These are phyloP conservation scores for Colletotrichum brevisporum DNA, from an alignment of 2,329 filamentous ascomycete genomes.

Conservation along the genomic window DNA sequence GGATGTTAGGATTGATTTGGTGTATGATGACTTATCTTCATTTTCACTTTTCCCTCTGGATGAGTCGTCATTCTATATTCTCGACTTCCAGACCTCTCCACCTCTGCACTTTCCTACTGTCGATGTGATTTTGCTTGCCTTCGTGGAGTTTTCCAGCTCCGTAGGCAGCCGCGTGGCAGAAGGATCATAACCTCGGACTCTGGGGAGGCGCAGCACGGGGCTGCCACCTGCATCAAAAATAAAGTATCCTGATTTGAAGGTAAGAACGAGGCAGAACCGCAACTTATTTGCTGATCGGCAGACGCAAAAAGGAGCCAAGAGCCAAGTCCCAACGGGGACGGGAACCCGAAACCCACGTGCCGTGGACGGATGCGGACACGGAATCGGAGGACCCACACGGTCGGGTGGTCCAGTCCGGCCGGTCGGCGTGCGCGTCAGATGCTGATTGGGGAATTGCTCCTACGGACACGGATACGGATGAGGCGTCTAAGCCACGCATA, in stretches of 20 bases:
- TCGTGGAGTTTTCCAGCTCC: not conserved
- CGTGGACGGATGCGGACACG: slow-evolving; percentile 22
- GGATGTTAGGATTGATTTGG: too few species aligned
- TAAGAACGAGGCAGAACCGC: not conserved
- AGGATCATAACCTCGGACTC: not conserved
- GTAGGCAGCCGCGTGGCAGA: not conserved
- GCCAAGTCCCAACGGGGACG: slow-evolving; percentile 3
- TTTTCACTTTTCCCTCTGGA: too few species aligned
- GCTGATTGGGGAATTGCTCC: slow-evolving; percentile 5
- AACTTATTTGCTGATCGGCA: not conserved
- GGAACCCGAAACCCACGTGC: not conserved
- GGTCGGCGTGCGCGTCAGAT: too few species aligned
- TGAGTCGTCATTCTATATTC: too few species aligned
- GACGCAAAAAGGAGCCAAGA: not conserved
- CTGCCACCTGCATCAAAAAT: not conserved
- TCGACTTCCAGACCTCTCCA: too few species aligned
- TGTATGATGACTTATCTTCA: too few species aligned
- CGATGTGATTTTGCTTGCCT: too few species aligned
- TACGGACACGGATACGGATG: slow-evolving; percentile 36
- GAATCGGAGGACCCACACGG: slow-evolving; percentile 6
- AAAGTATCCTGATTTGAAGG: not conserved
- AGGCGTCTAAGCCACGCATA: slow-evolving; percentile 5
- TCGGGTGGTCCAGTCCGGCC: not conserved
- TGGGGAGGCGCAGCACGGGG: not conserved
- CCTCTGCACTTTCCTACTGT: too few species aligned